A percentile compares a stretch with the other conserved stretches of the same genome.
phyloP scores from a whole-genome alignment of 202 grass and related monocot genomes.

The Zoysia matrella region DNA sequence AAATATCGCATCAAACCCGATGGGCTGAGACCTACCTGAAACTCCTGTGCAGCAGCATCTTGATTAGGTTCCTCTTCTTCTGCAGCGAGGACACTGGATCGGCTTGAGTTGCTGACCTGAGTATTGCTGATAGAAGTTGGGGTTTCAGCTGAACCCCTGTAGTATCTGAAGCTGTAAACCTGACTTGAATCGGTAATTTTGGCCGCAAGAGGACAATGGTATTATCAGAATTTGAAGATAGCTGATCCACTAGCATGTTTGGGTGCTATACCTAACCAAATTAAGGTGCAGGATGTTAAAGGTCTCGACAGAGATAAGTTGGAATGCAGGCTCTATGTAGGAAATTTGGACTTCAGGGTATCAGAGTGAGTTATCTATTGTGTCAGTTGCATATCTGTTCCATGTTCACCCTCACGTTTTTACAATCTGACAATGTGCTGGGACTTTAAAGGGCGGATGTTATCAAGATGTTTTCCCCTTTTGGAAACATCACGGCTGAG shows the following conservation, averaged over 20 bases:
- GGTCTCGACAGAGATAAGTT: conserved; percentile 50
- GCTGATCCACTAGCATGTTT: background rate
- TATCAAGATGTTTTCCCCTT: conserved; percentile 94
- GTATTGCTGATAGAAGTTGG: too few species aligned
- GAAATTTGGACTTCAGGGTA: conserved; percentile 87
- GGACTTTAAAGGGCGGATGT: conserved; percentile 61
- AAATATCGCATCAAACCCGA: too few species aligned
- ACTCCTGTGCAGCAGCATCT: background rate
- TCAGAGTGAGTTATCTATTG: conserved; percentile 63
- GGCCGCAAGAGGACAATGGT: conserved; percentile 42
- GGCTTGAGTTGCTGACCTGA: background rate
- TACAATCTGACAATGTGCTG: conserved; percentile 8
- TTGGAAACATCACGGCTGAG: conserved; percentile 76
- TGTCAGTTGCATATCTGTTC: background rate
- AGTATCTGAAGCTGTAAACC: background rate
- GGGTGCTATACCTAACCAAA: conserved; percentile 13
- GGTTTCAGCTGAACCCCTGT: background rate
- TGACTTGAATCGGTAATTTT: background rate
- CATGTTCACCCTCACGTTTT: background rate
- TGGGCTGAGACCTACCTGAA: too few species aligned
- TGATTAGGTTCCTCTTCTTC: background rate
- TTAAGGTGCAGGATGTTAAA: conserved; percentile 56
- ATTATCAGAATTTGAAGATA: conserved; percentile 20
- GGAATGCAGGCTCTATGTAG: conserved; percentile 77
- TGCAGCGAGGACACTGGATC: background rate